These are phyloP conservation scores for Aureobasidium musti DNA, from an alignment of 2,329 filamentous ascomycete species.

Conservation along the genomic window DNA sequence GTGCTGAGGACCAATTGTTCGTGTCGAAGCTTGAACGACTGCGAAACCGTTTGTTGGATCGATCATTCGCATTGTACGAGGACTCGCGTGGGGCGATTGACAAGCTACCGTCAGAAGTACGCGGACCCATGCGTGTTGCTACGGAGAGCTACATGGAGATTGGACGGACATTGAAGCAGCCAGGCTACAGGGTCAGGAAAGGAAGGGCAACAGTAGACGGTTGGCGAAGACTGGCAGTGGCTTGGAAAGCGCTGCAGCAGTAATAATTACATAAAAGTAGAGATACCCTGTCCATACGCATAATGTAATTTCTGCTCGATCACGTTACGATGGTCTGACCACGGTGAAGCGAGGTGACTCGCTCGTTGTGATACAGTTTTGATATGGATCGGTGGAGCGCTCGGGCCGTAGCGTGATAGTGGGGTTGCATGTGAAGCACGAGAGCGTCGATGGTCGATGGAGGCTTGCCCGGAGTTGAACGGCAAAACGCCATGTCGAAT, in stretches of 20 bases:
- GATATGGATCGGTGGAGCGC: slow-evolving; percentile 7
- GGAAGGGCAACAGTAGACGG: slow-evolving; percentile 52
- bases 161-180: slow-evolving; percentile 60
- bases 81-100: slow-evolving; percentile 60
- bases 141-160: slow-evolving; percentile 79
- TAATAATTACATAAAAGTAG: slow-evolving; percentile 15
- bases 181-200: slow-evolving; percentile 48
- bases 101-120: slow-evolving; percentile 60
- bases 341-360: not conserved
- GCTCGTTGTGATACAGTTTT: slow-evolving; percentile 4
- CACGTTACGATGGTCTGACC: slow-evolving; percentile 11
- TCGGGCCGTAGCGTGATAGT: slow-evolving; percentile 14
- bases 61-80: slow-evolving; percentile 63
- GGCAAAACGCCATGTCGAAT: slow-evolving; percentile 9
- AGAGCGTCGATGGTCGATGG: slow-evolving; percentile 3
- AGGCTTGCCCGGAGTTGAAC: slow-evolving; percentile 2
- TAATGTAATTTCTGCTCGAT: slow-evolving; percentile 20
- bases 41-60: slow-evolving; percentile 57
- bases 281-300: slow-evolving; percentile 22
- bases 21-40: slow-evolving; percentile 53
- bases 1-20: slow-evolving; percentile 45
- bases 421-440: slow-evolving; percentile 12
- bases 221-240: slow-evolving; percentile 56
- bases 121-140: slow-evolving; percentile 66
- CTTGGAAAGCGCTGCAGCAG: slow-evolving; percentile 53